A percentile compares a stretch with the other conserved stretches of the same genome.
phyloP scores from a whole-genome alignment of 73 alveolate genomes.

The Paramecium primaurelia region DNA sequence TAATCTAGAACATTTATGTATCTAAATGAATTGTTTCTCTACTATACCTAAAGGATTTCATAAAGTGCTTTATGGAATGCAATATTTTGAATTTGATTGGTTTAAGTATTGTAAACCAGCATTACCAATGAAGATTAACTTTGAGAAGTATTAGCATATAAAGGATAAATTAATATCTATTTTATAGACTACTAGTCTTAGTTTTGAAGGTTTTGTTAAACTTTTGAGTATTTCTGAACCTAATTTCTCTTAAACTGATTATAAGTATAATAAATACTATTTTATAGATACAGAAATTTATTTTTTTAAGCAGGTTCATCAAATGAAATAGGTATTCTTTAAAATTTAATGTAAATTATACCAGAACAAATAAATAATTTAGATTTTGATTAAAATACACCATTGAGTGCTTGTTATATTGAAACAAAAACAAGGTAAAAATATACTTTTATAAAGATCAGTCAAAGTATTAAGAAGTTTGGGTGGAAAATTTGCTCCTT shows the following conservation, averaged over 20 bases:
- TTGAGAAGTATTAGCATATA: slow-evolving; percentile 63
- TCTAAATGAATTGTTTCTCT: slow-evolving; percentile 71
- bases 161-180: slow-evolving; percentile 53
- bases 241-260: slow-evolving; percentile 56
- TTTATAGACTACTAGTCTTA: neutral
- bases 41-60: slow-evolving; percentile 76
- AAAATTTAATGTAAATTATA: neutral
- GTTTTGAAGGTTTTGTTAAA: slow-evolving; percentile 51
- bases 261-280: slow-evolving; percentile 58
- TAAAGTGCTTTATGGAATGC: slow-evolving; percentile 65
- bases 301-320: slow-evolving; percentile 59
- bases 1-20: slow-evolving; percentile 63
- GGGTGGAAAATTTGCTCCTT: slow-evolving; percentile 73
- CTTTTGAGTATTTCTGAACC: slow-evolving; percentile 30
- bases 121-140: slow-evolving; percentile 66
- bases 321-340: neutral
- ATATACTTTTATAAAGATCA: slow-evolving; percentile 55
- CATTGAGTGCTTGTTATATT: slow-evolving; percentile 39
- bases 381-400: slow-evolving; percentile 37
- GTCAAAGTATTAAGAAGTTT: slow-evolving; percentile 62
- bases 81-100: slow-evolving; percentile 87
- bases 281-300: slow-evolving; percentile 65
- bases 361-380: neutral
- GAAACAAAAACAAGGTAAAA: slow-evolving; percentile 64
- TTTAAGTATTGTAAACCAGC: slow-evolving; percentile 85